Base-by-base conservation (phyloP, 1,284 basidiomycete genomes). In the Trichosporon coremiiforme region DNA sequence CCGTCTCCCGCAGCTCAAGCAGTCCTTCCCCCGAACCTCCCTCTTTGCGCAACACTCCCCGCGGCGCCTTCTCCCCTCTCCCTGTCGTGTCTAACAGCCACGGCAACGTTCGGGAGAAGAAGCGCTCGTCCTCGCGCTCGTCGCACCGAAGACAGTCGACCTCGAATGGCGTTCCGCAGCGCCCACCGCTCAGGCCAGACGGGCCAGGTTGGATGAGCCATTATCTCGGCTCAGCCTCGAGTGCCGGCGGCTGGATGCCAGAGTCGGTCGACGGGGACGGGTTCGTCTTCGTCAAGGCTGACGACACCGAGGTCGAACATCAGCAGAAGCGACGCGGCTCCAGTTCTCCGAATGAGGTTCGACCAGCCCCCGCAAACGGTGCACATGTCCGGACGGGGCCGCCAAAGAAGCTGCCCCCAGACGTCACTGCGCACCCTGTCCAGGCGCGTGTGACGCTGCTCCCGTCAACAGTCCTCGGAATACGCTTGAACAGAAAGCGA, bases 211-310 rank as follows among this genome's bases (percentile, higher is more conserved):
- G 65, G 65, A 53, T 55, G 65, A 55, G 47, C 15, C 65, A 66
- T 25, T 71, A 75, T 33, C 76, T 77, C 55, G 77, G 76, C 12
- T 76, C 75, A 5, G 79, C 79, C 4, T 78, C 77, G 36, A 75
- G 74, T 17, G 70, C 71, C 3, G 73, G 67, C 35, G 53, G 70
- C n/a, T 75, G 72, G 22, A 53, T 67, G 10, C 79, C 75, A 67
- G 75, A 35, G 31, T 45, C 47, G 6, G 22, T 63, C 13, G 75
- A 72, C 60, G 63, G 68, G 10, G 73, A 79, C 66, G 74, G 73
- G 35, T 77, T 77, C 65, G 73, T 76, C 5, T 68, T 68, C 12
- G 12, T 69, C 5, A 65, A 67, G 2, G 66, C 36, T 0, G 66
- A 67, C 64, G 69, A 67, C 25, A 68, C 69, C 12, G 66, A 63